phyloP scores from a whole-genome alignment of 2,329 filamentous ascomycete genomes.

The Botrytis byssoidea region DNA sequence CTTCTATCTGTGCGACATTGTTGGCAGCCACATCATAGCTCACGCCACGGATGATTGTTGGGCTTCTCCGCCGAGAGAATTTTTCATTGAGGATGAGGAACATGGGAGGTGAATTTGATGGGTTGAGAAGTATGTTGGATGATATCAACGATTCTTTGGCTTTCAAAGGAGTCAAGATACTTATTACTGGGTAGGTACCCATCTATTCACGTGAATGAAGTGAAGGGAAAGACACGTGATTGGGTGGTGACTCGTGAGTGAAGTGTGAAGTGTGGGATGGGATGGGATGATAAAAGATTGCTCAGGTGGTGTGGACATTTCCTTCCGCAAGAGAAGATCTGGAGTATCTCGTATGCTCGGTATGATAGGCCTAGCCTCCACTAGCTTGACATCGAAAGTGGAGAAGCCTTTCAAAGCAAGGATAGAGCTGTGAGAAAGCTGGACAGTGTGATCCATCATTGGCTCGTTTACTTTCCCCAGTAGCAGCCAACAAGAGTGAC shows the following conservation, averaged over 20 bases:
- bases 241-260: not conserved
- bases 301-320: not conserved
- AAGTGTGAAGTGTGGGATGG: not conserved
- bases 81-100: not conserved
- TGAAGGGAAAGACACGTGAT: no score
- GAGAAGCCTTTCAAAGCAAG: not conserved
- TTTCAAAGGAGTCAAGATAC: not conserved
- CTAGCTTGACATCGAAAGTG: not conserved
- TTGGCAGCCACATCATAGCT: constrained; percentile 17
- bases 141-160: not conserved
- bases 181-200: no score
- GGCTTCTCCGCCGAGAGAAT: not conserved
- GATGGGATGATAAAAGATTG: not conserved
- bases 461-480: not conserved
- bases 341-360: not conserved
- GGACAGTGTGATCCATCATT: not conserved
- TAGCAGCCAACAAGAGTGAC: not conserved
- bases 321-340: not conserved
- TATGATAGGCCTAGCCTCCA: not conserved
- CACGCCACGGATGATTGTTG: constrained; percentile 4
- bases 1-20: constrained; percentile 11
- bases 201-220: not conserved
- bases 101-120: not conserved
- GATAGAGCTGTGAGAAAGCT: not conserved
- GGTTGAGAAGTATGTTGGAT: not conserved